phyloP scores from a whole-genome alignment of 306 rosid species.

The Vigna reflexopilosa region DNA sequence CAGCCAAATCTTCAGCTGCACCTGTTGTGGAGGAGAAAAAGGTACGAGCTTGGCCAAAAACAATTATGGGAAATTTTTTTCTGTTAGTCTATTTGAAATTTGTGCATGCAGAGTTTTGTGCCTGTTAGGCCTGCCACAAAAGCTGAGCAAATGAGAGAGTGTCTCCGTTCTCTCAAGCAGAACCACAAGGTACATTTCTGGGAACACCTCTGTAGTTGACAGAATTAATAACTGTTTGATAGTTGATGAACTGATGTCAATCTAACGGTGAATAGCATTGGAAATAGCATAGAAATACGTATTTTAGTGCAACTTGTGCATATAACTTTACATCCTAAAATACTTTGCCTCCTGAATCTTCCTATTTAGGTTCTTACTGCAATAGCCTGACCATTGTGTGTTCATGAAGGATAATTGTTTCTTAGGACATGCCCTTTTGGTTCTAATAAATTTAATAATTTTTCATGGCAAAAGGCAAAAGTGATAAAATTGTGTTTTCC shows the following conservation, averaged over 20 bases:
- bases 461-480: no score
- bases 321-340: constrained; percentile 30
- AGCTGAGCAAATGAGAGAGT: constrained; percentile 93
- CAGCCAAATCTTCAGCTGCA: constrained; percentile 72
- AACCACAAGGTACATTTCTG: constrained; percentile 79
- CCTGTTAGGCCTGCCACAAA: constrained; percentile 89
- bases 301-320: background rate
- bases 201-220: constrained; percentile 13
- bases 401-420: background rate
- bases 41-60: constrained; percentile 51
- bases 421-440: no score
- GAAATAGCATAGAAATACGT: constrained; percentile 5
- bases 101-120: constrained; percentile 63
- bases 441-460: no score
- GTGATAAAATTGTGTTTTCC: no score
- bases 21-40: constrained; percentile 91
- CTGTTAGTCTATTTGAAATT: constrained; percentile 40
- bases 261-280: constrained; percentile 17
- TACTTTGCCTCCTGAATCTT: constrained; percentile 1
- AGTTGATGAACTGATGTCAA: background rate
- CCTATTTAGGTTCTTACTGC: constrained; percentile 11
- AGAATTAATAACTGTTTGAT: constrained; percentile 24
- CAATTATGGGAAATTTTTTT: background rate
- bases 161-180: constrained; percentile 90
- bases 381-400: background rate